A percentile compares a stretch with the other conserved stretches of the same genome.
Evolutionary conservation across 179 eudicot species (phyloP).

Genomic region (Beta macrorhiza): DNA sequence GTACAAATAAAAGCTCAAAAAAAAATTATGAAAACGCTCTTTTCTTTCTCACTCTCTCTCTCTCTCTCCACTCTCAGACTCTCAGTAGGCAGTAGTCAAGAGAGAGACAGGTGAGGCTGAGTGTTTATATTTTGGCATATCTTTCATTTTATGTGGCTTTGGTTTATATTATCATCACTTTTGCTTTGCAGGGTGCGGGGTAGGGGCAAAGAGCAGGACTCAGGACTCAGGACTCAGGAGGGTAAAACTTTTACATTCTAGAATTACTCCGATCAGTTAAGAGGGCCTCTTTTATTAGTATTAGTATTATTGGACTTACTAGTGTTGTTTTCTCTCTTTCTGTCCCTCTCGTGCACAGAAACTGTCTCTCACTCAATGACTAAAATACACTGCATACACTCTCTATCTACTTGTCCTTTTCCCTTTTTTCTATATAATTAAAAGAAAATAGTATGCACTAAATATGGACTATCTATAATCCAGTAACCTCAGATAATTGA

Average conservation of each 20-base stretch:
- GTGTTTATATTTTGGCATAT: not conserved
- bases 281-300: not conserved
- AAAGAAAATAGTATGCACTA: too few relatives aligned
- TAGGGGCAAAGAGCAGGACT: too few relatives aligned
- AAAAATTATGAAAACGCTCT: too few relatives aligned
- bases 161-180: not conserved
- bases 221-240: constrained; percentile 12
- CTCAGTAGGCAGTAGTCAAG: not conserved
- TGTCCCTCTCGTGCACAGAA: constrained; percentile 24
- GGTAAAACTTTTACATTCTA: constrained; percentile 7
- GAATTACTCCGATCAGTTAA: not conserved
- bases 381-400: not conserved
- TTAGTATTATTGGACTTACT: constrained; percentile 12
- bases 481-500: constrained; percentile 9
- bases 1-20: too few relatives aligned
- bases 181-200: not conserved
- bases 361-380: constrained; percentile 10
- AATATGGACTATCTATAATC: constrained; percentile 4
- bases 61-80: not conserved
- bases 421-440: too few relatives aligned
- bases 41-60: not conserved
- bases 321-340: constrained; percentile 6
- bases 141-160: constrained; percentile 6
- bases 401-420: not conserved
- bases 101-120: not conserved